phyloP scores from a whole-genome alignment of 2,329 filamentous ascomycete genomes.

The Fusarium neocosmosporiellum region DNA sequence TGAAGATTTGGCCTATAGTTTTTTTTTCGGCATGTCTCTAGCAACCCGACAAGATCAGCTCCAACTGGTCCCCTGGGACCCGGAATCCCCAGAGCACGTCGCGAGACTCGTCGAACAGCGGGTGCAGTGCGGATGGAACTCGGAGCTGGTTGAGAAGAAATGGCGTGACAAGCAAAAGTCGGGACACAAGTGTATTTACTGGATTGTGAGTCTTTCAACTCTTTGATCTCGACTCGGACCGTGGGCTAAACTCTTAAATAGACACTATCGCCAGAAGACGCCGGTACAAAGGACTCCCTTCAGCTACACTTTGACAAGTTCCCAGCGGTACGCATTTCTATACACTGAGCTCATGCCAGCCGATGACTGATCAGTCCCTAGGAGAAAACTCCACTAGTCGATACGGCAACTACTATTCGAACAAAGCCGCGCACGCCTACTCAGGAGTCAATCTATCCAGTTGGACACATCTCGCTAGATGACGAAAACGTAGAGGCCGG shows the following conservation, averaged over 20 bases:
- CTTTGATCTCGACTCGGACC: too few species aligned
- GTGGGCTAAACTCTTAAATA: not conserved
- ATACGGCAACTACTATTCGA: constrained; percentile 31
- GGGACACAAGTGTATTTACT: constrained; percentile 40
- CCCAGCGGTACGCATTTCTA: constrained; percentile 7
- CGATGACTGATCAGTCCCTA: not conserved
- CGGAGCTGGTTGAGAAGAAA: constrained; percentile 12
- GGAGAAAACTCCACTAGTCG: constrained; percentile 25
- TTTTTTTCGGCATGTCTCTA: constrained; percentile 10
- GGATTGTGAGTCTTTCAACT: constrained; percentile 34
- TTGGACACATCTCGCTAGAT: constrained; percentile 43
- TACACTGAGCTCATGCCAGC: rapidly evolving
- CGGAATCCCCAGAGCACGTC: constrained; percentile 27
- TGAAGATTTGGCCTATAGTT: not conserved
- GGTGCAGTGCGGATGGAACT: constrained; percentile 38
- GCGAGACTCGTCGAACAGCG: constrained; percentile 28
- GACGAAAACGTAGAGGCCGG: constrained; percentile 23
- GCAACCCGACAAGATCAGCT: constrained; percentile 13
- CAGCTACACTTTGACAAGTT: constrained; percentile 27
- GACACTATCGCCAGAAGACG: constrained; percentile 19
- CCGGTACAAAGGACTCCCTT: constrained; percentile 1
- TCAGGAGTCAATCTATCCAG: constrained; percentile 23
- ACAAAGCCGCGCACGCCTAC: constrained; percentile 26
- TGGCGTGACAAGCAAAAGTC: constrained; percentile 32
- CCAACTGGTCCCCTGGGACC: constrained; percentile 40